phyloP scores from a whole-genome alignment of 1,284 basidiomycete genomes.

The Mycena sp. region DNA sequence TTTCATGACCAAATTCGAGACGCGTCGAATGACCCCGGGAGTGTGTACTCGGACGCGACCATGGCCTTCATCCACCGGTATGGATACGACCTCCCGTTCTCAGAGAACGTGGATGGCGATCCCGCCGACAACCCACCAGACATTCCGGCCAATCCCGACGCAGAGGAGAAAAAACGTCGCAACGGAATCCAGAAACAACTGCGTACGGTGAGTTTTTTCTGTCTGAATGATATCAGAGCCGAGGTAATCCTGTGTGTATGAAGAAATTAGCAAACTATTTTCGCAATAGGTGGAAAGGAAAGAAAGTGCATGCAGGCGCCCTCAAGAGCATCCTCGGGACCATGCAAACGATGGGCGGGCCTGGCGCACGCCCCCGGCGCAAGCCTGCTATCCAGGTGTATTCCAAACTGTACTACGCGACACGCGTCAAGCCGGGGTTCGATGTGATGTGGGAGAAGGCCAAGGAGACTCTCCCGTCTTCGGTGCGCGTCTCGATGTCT shows the following conservation, averaged over 20 bases:
- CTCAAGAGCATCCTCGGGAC: constrained; percentile 3
- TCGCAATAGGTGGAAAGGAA: background rate
- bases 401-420: constrained; percentile 13
- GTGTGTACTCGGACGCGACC: background rate
- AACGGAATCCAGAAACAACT: background rate
- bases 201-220: background rate
- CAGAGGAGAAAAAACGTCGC: background rate
- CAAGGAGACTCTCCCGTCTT: background rate
- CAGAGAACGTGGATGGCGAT: background rate
- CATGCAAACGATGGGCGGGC: constrained; percentile 3
- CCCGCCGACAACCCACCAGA: background rate
- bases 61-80: background rate
- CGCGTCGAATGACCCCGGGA: background rate
- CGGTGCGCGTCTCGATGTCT: constrained; percentile 1
- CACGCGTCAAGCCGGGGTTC: constrained; percentile 9
- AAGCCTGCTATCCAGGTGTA: background rate
- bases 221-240: background rate
- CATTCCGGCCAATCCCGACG: background rate
- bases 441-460: constrained; percentile 1
- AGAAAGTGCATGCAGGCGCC: background rate
- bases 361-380: background rate
- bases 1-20: background rate
- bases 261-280: constrained; percentile 14
- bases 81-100: background rate
- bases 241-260: too few relatives aligned